phyloP scores from a whole-genome alignment of 768 basidiomycete species.

The Mycena kentingensis region DNA sequence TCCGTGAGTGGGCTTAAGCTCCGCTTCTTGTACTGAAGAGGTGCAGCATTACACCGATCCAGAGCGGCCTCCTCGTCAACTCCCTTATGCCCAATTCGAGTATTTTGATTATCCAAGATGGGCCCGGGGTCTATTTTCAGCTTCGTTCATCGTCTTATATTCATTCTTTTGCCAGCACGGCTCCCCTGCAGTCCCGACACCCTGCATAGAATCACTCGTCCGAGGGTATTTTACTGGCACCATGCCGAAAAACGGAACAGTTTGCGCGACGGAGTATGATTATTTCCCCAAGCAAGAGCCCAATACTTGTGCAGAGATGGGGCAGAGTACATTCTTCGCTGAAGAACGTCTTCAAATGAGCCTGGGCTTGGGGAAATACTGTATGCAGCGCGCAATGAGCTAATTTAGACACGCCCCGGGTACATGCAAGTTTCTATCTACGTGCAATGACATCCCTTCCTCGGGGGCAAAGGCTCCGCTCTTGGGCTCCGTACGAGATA shows the following conservation, averaged over 20 bases:
- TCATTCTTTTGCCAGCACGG: not conserved
- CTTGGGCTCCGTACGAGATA: no score
- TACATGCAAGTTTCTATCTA: no score
- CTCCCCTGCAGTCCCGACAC: not conserved
- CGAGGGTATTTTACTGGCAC: not conserved
- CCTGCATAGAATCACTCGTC: not conserved
- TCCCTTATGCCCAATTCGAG: conserved; percentile 27
- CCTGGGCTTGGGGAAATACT: no score
- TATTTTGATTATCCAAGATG: conserved; percentile 26
- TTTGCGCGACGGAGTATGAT: not conserved
- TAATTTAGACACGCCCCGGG: no score
- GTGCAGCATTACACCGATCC: conserved; percentile 25
- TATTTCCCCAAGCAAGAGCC: not conserved
- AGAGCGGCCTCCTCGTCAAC: conserved; percentile 24
- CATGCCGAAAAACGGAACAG: not conserved
- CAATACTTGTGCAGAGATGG: no score
- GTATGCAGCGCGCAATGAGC: no score
- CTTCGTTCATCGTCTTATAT: not conserved
- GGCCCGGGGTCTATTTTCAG: conserved; percentile 18
- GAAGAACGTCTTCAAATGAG: no score
- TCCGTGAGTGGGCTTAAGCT: not conserved
- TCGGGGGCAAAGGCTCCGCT: no score
- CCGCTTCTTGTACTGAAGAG: not conserved
- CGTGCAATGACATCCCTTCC: no score
- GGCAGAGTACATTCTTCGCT: no score